Base-by-base conservation (phyloP, 2,329 filamentous ascomycete species). In the Ophiognomonia clavigignenti-juglandacearum region DNA sequence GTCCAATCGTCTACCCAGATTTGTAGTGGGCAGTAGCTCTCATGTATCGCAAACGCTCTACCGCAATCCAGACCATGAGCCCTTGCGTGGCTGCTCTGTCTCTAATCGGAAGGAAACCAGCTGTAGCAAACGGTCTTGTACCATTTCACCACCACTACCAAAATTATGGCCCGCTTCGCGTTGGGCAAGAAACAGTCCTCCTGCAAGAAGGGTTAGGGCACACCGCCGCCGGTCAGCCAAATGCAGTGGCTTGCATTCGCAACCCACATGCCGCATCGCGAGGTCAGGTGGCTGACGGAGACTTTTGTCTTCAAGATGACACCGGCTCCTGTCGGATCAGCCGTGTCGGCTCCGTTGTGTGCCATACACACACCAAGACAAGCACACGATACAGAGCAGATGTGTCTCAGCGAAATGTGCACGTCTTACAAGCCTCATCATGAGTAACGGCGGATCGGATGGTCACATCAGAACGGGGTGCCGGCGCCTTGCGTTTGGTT, bases 371-470 rank as follows among this genome's bases (percentile, higher is more conserved):
- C 39, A 44, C 39, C 31, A 35, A 47, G 48, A 50, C 48, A 43
- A 39, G 18, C 27, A 40, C 48, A 44, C 40, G 44, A 45, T 39
- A 43, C 48, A 43, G 39, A 43, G 11, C 40, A 39, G 35, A 24
- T 39, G 34, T 50, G 44, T 47, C 48, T 50, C 48, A 40, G 48
- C 19, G 44, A 34, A 41, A 39, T 44, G 45, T 39, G 38, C 40
- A 38, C 40, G 42, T 48, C 47, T 38, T 45, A 47, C 48, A 41
- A 43, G 39, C 48, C 39, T 47, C 44, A 48, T 40, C 36, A 48
- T 34, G 39, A 44, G 48, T 34, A 51, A 51, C 44, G 36, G 48
- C 39, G 39, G 39, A 48, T 51, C 48, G 45, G 44, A 48, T 47
- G 45, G 23, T 13, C 40, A 51, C 44, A 47, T 43, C 40, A 46